phyloP scores from a whole-genome alignment of 176 grass and related monocot genomes.

The Calamus simplicifolius region DNA sequence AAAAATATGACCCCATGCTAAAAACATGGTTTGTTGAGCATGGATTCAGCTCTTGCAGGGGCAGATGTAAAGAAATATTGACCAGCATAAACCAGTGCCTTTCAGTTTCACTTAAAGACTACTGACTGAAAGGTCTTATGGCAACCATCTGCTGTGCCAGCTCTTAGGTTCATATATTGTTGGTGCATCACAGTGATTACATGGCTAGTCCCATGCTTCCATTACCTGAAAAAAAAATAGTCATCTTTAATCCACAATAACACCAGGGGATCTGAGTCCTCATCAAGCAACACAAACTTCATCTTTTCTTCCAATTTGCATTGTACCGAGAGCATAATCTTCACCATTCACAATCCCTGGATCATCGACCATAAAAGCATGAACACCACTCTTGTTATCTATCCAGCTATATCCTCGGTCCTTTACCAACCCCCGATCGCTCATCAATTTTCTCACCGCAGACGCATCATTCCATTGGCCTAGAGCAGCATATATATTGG shows the following conservation, averaged over 20 bases:
- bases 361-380: slow-evolving; percentile 67
- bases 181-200: background rate
- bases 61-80: too few species aligned
- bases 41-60: too few species aligned
- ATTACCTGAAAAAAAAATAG: background rate
- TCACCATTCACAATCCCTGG: slow-evolving; percentile 20
- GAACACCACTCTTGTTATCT: slow-evolving; percentile 50
- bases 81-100: too few species aligned
- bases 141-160: too few species aligned
- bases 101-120: too few species aligned
- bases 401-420: slow-evolving; percentile 71
- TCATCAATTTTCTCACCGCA: slow-evolving; percentile 61
- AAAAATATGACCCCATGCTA: too few species aligned
- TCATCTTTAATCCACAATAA: background rate
- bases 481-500: slow-evolving; percentile 82
- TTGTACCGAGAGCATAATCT: slow-evolving; percentile 1
- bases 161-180: too few species aligned
- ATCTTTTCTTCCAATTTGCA: slow-evolving; percentile 11
- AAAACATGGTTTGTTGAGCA: too few species aligned
- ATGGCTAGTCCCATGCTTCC: background rate
- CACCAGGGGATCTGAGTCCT: background rate
- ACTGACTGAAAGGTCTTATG: too few species aligned
- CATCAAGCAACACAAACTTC: slow-evolving; percentile 33
- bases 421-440: slow-evolving; percentile 56
- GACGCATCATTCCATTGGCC: slow-evolving; percentile 61